These are phyloP conservation scores for Chrysochromulina parva DNA, from an alignment of 78 protist genomes.

Conservation along the genomic window DNA sequence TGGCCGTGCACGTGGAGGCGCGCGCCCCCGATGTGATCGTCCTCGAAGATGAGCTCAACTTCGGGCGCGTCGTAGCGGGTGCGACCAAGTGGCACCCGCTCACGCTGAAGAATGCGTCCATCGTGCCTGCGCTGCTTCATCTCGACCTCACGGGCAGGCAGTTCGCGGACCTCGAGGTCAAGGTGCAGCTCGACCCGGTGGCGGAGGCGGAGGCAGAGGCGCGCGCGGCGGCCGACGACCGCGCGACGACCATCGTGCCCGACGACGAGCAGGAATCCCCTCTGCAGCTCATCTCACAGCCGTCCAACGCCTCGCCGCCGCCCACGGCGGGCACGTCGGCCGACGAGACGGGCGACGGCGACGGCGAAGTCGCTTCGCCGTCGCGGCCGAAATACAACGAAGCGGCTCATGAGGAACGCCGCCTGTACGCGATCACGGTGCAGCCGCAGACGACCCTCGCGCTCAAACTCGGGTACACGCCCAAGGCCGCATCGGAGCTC, in stretches of 20 bases:
- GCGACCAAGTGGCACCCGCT: background rate
- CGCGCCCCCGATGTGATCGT: constrained; percentile 34
- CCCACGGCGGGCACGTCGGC: too few relatives aligned
- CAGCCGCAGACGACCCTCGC: background rate
- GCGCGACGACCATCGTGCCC: too few relatives aligned
- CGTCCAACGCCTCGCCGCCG: background rate
- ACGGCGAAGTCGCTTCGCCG: background rate
- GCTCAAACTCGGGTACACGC: constrained; percentile 6
- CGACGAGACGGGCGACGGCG: background rate
- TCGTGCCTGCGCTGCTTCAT: background rate
- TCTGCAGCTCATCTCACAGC: background rate
- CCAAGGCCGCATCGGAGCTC: background rate
- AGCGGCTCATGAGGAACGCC: background rate
- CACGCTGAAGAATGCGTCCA: constrained; percentile 29
- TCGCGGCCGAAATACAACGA: too few relatives aligned
- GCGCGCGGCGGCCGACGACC: too few relatives aligned
- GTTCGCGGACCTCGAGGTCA: constrained; percentile 20
- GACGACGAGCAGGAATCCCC: background rate
- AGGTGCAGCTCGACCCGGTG: background rate
- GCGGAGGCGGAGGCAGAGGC: too few relatives aligned
- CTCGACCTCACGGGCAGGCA: background rate
- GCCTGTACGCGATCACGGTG: background rate
- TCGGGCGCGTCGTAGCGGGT: constrained; percentile 48
- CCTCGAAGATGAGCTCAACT: constrained; percentile 22
- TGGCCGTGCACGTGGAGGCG: constrained; percentile 44